Conservation (phyloP, 371 early-diverging fungal species). For the Mucor velutinosus region DNA sequence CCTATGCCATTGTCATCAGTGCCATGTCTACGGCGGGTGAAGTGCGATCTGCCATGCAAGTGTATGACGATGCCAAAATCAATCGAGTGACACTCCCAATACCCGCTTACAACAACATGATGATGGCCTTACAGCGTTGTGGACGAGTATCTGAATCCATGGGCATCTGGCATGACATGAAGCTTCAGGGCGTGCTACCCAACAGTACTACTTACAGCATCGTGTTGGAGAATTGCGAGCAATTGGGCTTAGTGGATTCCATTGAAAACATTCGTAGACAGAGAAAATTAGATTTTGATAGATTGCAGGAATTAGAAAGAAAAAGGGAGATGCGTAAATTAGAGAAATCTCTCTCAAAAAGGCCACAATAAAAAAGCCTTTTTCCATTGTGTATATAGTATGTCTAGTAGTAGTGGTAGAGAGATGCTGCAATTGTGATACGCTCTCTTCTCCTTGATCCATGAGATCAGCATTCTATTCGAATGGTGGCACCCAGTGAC, state of each 20-base stretch:
- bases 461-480: neutral
- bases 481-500: neutral
- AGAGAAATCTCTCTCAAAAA: neutral
- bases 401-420: too few species aligned
- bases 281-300: conserved; percentile 30
- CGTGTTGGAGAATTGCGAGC: conserved; percentile 43
- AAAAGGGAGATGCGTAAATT: conserved; percentile 5
- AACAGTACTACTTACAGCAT: conserved; percentile 38
- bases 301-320: conserved; percentile 18
- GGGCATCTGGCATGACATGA: conserved; percentile 54
- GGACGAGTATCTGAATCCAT: conserved; percentile 39
- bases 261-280: conserved; percentile 34
- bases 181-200: conserved; percentile 23
- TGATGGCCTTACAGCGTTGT: conserved; percentile 23
- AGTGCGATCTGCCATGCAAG: conserved; percentile 33
- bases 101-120: conserved; percentile 35
- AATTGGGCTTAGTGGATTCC: conserved; percentile 35
- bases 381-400: too few species aligned
- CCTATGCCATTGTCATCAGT: conserved; percentile 43
- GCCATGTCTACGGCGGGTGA: conserved; percentile 25
- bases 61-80: conserved; percentile 39
- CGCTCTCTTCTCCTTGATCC: neutral
- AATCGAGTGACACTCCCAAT: conserved; percentile 17
- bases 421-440: too few species aligned
- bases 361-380: neutral